Evolutionary conservation across 192 early-diverging fungal species (phyloP), one percentile per base, ranked within the genome.

Genomic region (Cladochytrium replicatum): DNA sequence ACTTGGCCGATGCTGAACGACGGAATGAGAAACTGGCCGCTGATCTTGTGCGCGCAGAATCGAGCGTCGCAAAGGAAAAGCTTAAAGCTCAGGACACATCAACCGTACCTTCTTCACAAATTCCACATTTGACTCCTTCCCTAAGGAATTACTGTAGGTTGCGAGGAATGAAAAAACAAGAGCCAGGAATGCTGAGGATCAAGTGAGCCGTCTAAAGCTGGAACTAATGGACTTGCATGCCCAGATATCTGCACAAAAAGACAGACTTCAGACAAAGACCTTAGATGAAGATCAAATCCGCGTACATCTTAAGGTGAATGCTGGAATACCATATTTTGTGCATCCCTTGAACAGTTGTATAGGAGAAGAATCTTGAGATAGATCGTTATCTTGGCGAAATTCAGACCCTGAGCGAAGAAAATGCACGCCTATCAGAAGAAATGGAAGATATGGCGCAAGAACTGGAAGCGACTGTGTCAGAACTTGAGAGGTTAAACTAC

Each of bases 311-410:
- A 61, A 58, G 60, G 64, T 58, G 32, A 7, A 34, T 9, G 32
- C 7, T 61, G 26, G 6, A 49, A 22, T 27, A 13, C 5, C 22
- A 32, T 6, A n/a, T 21, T 23, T n/a, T n/a, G 13, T 2, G 25
- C 17, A 23, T 15, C 11, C 40, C 25, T 32, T n/a, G 43, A 26
- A n/a, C 29, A n/a, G 4, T 25, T 29, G 27, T 48, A 5, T 25
- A 74, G 60, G 66, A 75, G 29, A 74, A 77, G 45, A 77, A 77
- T 43, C 24, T 31, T 2, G 63, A 77, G 50, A 49, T 77, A 28
- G 64, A 62, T 41, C 30, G 55, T 19, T 75, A 67, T 43, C 23
- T 75, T 2, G 46, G 52, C 6, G 72, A 75, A 43, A 60, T 77
- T 29, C 52, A 75, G 32, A 25, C 52, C 8, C 40, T 77, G 8